Base-by-base conservation (phyloP, 2,329 filamentous ascomycete species). In the Paecilomyces dactylethromorphus region DNA sequence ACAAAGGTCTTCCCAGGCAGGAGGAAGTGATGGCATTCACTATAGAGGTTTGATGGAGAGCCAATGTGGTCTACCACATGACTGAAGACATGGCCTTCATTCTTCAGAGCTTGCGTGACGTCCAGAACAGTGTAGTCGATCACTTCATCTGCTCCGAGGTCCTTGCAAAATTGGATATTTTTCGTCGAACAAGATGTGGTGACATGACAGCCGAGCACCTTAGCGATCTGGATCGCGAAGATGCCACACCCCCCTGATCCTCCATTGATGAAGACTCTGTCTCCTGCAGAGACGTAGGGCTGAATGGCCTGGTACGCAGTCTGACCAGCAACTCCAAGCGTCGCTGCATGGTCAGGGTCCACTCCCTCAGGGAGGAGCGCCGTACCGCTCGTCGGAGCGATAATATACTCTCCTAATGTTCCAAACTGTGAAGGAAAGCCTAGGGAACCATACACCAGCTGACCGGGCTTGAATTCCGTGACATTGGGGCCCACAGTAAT, bases 261-360 rank as follows among this genome's bases (percentile, higher is more conserved):
- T 12, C 85, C 86, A 63, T 88, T 88, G 69, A 88, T 81, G 65
- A 88, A 84, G 7, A 89, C 77, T 64, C 78, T 81, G 56, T 82
- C 78, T n/a, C 84, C 84, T 3, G 70, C 60, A 22, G 75, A 73
- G 53, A 81, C 77, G 58, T 78, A 69, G 1, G 77, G 76, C n/a
- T 81, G 68, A 24, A 84, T 71, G 32, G 70, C 67, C 65, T 82
- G 78, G 60, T 79, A 80, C 3, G 80, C 78, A 2, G 81, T 82
- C 60, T 77, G 65, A 0, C 73, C 81, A 0, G 79, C 79, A 1
- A 79, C 76, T 1, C 76, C 78, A 11, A 80, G 59, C 11, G 71
- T 70, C n/a, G 76, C 76, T 1, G 76, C 78, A 32, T 79, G 67
- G 11, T 78, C 73, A 1, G 72, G 59, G 2, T 68, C 63, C 1